Evolutionary conservation across 352 stramenopile species (phyloP), one percentile per base, ranked within the genome.

Genomic region (Pythium scleroteichum): DNA sequence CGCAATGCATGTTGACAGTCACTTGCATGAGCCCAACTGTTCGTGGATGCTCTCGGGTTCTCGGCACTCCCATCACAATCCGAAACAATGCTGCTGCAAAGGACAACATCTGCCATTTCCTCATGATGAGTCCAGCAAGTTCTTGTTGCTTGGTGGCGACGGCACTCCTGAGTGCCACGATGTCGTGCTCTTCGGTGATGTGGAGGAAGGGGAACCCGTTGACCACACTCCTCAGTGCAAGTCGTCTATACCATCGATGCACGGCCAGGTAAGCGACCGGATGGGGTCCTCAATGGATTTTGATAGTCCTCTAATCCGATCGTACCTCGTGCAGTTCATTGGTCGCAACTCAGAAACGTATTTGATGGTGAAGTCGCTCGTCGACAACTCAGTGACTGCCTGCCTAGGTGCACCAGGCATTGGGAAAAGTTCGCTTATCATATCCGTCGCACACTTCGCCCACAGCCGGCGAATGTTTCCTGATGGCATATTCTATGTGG

Each of bases 61-160:
- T 19, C 68, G 77, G 0, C 84, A 94, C 59, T 86, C 82, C 0
- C 74, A 88, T 23, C 84, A 94, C 55, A 81, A 73, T 45, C 66
- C 76, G 32, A 77, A 81, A 24, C 69, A 83, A 24, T 94, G 84
- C 51, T 94, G 84, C 54, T 94, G 84, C 67, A 94, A 92, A 39
- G 76, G 76, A 0, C 66, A 88, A 4, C 54, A 64, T 19, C 63
- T 93, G 17, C 64, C 78, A 40, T 93, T 88, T 46, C 84, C 84
- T 1, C 84, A 94, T 46, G 84, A 94, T 50, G 84, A 94, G 50
- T 92, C 82, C 17, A 90, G 79, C 68, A 94, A 94, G 39, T 94
- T 94, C 48, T 26, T 94, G 14, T 53, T 94, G 5, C 54, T 92
- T 3, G 81, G 79, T 23, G 66, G 62, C 3, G 65, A 73, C 42